phyloP scores from a whole-genome alignment of 1,139 yeast species.

The Kodamaea suecica region DNA sequence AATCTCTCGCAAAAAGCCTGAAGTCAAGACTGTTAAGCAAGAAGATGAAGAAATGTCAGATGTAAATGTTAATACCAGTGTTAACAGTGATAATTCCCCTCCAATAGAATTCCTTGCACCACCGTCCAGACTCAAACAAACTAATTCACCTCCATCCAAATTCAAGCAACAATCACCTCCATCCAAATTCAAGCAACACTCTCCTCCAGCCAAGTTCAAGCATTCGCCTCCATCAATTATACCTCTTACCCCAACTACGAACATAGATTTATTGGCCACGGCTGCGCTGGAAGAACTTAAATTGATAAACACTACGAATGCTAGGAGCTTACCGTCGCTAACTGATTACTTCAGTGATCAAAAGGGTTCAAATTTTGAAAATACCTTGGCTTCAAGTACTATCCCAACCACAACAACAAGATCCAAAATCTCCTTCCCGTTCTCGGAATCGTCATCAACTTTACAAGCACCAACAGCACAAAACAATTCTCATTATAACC shows the following conservation, averaged over 20 bases:
- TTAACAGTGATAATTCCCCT: conserved; percentile 7
- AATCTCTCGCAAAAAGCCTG: conserved; percentile 3
- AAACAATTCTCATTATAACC: conserved; percentile 18
- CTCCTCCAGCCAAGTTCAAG: not conserved
- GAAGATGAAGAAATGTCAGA: conserved; percentile 6
- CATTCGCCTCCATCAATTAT: not conserved
- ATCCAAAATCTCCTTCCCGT: not conserved
- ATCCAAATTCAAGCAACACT: not conserved
- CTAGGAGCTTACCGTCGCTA: conserved; percentile 63
- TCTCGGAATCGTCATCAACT: conserved; percentile 7
- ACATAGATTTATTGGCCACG: conserved; percentile 73
- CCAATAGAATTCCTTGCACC: conserved; percentile 10
- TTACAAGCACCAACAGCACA: conserved; percentile 16
- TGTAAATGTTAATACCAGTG: conserved; percentile 1
- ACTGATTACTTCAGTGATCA: conserved; percentile 50
- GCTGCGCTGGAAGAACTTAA: conserved; percentile 80
- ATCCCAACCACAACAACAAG: no score
- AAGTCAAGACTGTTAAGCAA: conserved; percentile 8
- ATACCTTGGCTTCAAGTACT: conserved; percentile 4
- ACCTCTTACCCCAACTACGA: conserved; percentile 36
- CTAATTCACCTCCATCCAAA: not conserved
- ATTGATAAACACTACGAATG: conserved; percentile 42
- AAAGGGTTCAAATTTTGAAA: not conserved
- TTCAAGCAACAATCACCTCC: no score
- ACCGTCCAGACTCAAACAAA: conserved; percentile 3